Base-by-base conservation (phyloP, 306 rosid genomes). In the Sicyos baderoa region DNA sequence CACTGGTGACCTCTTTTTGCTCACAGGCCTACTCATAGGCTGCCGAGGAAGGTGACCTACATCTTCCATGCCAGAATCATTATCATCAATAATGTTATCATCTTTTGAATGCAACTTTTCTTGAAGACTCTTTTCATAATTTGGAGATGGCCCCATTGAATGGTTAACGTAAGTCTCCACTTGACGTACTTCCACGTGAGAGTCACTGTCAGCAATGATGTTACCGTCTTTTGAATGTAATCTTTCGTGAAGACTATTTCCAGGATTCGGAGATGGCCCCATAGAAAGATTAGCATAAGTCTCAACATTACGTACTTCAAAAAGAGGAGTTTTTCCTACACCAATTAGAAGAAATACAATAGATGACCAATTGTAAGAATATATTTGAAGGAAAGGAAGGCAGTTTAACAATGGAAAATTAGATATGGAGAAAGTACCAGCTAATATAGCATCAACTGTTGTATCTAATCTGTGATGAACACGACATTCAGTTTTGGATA, bases 401-500 rank as follows among this genome's bases (percentile, higher is more conserved):
- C 50, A 29, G 19, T 2, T 17, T 5, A 64, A 64, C 53, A 17
- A 70, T 71, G 52, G 9, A 35, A 19, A 17, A 35, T 32, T 40
- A 53, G 53, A 35, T n/a, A n/a, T 16, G 66, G 37, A 80, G 55
- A 54, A 29, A 71, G 61, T 77, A 90, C 99, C 99, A 65, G 97
- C 96, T 80, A 94, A 85, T 70, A 94, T 82, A 54, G 97, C 91
- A 84, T 94, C 97, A 65, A 94, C 97, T 4, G 99, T 90, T 40
- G 97, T 93, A 81, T 94, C 99, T 82, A 94, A 74, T 83, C 95
- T 86, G 84, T 85, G 95, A 83, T 94, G 97, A 76, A 94, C 90
- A 12, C 89, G 97, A 27, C 88, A 87, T 74, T 90, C 91, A 16
- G 95, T 84, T 84, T 94, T 94, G 51, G 99, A 94, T 81, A 94